Percentiles rank a stretch among this genome's conserved stretches.
phyloP scores from a whole-genome alignment of 352 stramenopile species.

The Thraustochytrium sp. region DNA sequence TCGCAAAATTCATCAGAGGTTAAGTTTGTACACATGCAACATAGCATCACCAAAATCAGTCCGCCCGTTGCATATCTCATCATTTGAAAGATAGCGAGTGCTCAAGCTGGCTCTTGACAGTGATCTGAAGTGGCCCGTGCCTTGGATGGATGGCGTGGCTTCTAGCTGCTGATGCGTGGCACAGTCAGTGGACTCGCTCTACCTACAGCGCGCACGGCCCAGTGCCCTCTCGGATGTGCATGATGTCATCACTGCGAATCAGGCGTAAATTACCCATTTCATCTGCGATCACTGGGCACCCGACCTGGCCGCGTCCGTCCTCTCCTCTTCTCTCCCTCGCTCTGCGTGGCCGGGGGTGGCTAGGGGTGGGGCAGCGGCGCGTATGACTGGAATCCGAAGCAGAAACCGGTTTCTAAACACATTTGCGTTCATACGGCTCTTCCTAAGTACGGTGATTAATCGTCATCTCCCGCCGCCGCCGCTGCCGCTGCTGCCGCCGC shows the following conservation, averaged over 20 bases:
- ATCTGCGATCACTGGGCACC: conserved; percentile 24
- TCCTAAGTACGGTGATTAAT: background rate
- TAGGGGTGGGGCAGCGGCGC: too few relatives aligned
- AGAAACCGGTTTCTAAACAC: conserved; percentile 37
- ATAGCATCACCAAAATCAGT: background rate
- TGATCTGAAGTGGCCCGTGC: too few relatives aligned
- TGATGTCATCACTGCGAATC: conserved; percentile 15
- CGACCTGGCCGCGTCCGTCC: too few relatives aligned
- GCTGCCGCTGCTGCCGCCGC: too few relatives aligned
- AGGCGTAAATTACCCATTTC: conserved; percentile 36
- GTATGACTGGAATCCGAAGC: background rate
- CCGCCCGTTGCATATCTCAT: conserved; percentile 26
- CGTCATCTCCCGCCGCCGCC: conserved; percentile 1
- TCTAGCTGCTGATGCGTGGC: too few relatives aligned
- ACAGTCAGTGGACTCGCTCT: too few relatives aligned
- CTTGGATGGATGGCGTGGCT: too few relatives aligned
- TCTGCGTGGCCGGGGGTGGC: too few relatives aligned
- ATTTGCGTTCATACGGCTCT: conserved; percentile 27
- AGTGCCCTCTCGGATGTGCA: conserved; percentile 28
- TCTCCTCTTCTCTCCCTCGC: too few relatives aligned
- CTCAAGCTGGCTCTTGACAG: background rate
- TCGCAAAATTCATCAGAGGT: conserved; percentile 22
- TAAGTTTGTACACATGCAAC: conserved; percentile 11
- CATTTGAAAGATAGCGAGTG: background rate
- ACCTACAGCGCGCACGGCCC: background rate